Base-by-base conservation (phyloP, 2,329 filamentous ascomycete species). In the Penicillium sp. region DNA sequence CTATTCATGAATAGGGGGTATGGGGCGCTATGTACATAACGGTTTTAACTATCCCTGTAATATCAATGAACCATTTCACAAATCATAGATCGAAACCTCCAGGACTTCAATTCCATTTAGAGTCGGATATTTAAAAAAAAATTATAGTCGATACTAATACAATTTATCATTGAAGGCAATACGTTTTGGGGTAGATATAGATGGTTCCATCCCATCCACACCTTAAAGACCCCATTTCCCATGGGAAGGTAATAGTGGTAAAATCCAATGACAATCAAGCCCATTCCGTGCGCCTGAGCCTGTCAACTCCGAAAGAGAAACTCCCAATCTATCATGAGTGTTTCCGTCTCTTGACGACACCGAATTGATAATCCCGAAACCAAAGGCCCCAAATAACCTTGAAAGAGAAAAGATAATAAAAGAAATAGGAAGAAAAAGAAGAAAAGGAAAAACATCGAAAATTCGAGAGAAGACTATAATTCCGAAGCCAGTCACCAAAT, bases 1-100 rank as follows among this genome's bases (percentile, higher is more conserved):
- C 77, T 49, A 88, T 91, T 44, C 60, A 70, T 37, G 23, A 35
- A 14, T 46, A 25, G 4, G 29, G 5, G 27, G 8, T 29, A 4
- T 29, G 9, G 27, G 11, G 27, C 11, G 27, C 9, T 53, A 29
- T 33, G 16, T 11, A 19, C 49, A 45, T 16, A 37, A 37, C 16
- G 6, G 3, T 4, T 29, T 29, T 37, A n/a, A n/a, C 35, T 37
- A 37, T 19, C 27, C 26, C 14, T 37, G 35, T 37, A 37, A 37
- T 37, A 42, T 42, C 19, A 39, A 25, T 37, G 42, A 9, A 19
- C 10, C 16, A 45, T 19, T 31, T 16, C 27, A 26, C 25, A 44
- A 29, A 42, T 14, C 14, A 29, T n/a, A 47, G 26, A 14, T 21
- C 16, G 42, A 47, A 29, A 9, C n/a, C 8, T 39, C 19, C 14